phyloP scores from a whole-genome alignment of 352 stramenopile species.

The Pythium biforme region DNA sequence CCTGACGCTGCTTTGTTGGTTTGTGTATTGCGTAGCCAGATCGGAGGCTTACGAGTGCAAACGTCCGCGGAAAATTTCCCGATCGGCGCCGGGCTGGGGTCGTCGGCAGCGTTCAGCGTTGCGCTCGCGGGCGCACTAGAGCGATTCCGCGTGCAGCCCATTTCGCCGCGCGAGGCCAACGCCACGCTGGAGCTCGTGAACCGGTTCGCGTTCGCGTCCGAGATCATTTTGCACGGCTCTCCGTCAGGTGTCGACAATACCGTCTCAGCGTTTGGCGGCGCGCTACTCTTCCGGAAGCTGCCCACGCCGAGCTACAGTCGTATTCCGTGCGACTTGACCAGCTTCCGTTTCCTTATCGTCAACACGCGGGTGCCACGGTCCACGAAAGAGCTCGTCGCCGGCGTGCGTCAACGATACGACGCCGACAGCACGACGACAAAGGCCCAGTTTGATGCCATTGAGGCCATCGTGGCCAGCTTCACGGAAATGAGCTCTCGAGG shows the following conservation, averaged over 20 bases:
- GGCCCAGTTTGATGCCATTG: constrained; percentile 74
- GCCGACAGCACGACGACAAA: constrained; percentile 42
- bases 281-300: constrained; percentile 77
- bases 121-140: constrained; percentile 68
- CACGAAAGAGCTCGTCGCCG: constrained; percentile 81
- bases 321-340: constrained; percentile 52
- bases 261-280: constrained; percentile 83
- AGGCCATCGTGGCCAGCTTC: constrained; percentile 71
- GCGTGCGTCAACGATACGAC: constrained; percentile 71
- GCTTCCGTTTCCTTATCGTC: constrained; percentile 85
- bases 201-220: constrained; percentile 79
- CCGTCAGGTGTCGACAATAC: constrained; percentile 93
- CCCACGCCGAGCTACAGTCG: constrained; percentile 42
- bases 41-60: constrained; percentile 38
- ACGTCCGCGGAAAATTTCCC: constrained; percentile 58
- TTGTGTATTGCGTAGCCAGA: neutral
- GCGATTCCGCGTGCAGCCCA: constrained; percentile 24
- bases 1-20: neutral
- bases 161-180: neutral
- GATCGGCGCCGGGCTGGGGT: constrained; percentile 90
- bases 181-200: constrained; percentile 67
- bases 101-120: constrained; percentile 88
- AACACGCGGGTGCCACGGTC: constrained; percentile 91
- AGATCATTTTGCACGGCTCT: constrained; percentile 89
- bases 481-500: constrained; percentile 36